phyloP scores from a whole-genome alignment of 108 stramenopile genomes.

The Fragilariopsis cylindrus region DNA sequence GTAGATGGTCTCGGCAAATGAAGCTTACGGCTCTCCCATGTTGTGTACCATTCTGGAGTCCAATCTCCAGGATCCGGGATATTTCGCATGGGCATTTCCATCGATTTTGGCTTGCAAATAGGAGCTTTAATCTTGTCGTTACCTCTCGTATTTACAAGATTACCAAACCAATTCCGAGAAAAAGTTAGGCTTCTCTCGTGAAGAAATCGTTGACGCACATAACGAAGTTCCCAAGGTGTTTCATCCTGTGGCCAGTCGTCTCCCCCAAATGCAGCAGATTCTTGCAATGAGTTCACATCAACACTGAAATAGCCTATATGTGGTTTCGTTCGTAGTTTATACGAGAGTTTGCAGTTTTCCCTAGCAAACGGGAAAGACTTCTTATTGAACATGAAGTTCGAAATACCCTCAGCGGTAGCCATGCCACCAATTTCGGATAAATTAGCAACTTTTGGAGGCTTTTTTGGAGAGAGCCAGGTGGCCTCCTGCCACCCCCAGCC shows the following conservation, averaged over 20 bases:
- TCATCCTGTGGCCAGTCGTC: constrained; percentile 45
- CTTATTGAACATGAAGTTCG: constrained; percentile 23
- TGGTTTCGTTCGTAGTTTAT: constrained; percentile 49
- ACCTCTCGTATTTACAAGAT: constrained; percentile 34
- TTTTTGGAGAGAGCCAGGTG: constrained; percentile 28
- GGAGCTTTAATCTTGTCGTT: constrained; percentile 63
- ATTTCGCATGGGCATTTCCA: constrained; percentile 66
- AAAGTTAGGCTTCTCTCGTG: constrained; percentile 69
- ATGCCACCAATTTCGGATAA: constrained; percentile 22
- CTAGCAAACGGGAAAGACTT: constrained; percentile 5
- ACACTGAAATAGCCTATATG: constrained; percentile 68
- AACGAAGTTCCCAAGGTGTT: constrained; percentile 75
- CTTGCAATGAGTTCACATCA: constrained; percentile 76
- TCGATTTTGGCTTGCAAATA: constrained; percentile 64
- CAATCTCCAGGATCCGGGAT: constrained; percentile 67
- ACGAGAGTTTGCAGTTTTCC: constrained; percentile 33
- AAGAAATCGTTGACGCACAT: constrained; percentile 76
- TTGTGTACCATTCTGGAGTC: constrained; percentile 78
- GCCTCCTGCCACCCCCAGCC: constrained; percentile 30
- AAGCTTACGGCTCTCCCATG: constrained; percentile 41
- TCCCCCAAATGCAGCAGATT: constrained; percentile 44
- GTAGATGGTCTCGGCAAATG: constrained; percentile 36
- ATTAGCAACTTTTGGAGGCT: constrained; percentile 2
- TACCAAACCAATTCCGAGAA: constrained; percentile 82
- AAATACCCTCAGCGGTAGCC: constrained; percentile 26